phyloP scores from a whole-genome alignment of 2,329 filamentous ascomycete species.

The Pseudonectria buxi region DNA sequence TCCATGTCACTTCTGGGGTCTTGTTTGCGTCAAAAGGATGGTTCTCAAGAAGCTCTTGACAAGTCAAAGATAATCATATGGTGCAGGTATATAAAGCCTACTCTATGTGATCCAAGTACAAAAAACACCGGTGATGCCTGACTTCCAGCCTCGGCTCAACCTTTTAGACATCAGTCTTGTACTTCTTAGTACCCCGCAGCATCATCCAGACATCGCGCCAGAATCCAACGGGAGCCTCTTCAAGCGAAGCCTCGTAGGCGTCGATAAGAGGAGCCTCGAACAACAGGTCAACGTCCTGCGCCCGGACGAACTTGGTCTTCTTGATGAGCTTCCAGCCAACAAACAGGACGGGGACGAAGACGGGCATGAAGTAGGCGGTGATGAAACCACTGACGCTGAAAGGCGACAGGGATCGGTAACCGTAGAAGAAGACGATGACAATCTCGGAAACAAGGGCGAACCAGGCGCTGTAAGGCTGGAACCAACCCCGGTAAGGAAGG shows the following conservation, averaged over 20 bases:
- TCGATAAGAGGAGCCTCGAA: constrained; percentile 54
- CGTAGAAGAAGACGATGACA: constrained; percentile 41
- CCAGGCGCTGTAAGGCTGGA: constrained; percentile 50
- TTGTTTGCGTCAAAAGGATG: no score
- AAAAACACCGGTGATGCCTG: no score
- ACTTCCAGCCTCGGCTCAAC: no score
- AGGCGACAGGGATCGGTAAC: constrained; percentile 43
- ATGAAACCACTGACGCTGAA: constrained; percentile 43
- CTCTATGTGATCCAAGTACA: no score
- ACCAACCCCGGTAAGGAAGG: constrained; percentile 48
- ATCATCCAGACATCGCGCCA: no score
- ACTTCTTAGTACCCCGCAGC: no score
- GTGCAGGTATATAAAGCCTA: no score
- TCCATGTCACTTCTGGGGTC: no score
- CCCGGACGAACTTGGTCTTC: constrained; percentile 45
- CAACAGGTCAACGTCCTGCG: constrained; percentile 50
- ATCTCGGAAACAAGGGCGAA: constrained; percentile 33
- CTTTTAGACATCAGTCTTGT: no score
- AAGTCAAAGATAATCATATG: no score
- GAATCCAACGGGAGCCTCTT: no score
- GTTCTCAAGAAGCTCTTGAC: no score
- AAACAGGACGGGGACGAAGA: constrained; percentile 48
- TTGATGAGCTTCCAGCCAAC: constrained; percentile 56
- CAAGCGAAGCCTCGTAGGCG: constrained; percentile 45
- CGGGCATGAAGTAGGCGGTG: constrained; percentile 49